Evolutionary conservation across 2,329 filamentous ascomycete species (phyloP).

Genomic region (Herpotrichia juniperi): DNA sequence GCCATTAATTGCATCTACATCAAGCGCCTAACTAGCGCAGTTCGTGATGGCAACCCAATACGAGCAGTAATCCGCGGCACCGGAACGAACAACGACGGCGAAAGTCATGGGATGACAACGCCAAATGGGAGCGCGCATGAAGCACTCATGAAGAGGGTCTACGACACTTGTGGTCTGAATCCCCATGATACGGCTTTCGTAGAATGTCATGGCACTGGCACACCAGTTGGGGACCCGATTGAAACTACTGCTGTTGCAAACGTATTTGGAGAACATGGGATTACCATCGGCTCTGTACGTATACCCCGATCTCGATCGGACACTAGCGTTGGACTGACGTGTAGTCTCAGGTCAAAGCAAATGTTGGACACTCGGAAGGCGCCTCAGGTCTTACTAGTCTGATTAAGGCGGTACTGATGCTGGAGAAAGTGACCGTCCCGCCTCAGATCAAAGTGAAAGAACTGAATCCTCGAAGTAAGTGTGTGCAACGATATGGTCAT

Average conservation of each 20-base stretch:
- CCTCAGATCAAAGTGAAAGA: background rate
- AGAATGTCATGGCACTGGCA: conserved; percentile 46
- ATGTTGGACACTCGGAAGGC: conserved; percentile 41
- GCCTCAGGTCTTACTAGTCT: conserved; percentile 36
- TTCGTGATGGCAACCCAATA: conserved; percentile 34
- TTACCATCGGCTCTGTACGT: background rate
- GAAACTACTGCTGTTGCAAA: conserved; percentile 11
- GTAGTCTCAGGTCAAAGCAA: conserved; percentile 33
- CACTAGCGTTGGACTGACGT: too few species aligned
- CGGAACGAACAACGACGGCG: conserved; percentile 23
- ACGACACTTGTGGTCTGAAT: conserved; percentile 36
- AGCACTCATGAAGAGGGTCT: conserved; percentile 20
- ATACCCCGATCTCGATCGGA: too few species aligned
- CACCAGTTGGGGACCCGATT: conserved; percentile 52
- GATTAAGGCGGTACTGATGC: conserved; percentile 15
- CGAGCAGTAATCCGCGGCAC: conserved; percentile 31
- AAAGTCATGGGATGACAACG: conserved; percentile 13
- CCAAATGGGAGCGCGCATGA: conserved; percentile 52
- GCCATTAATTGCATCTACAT: conserved; percentile 33
- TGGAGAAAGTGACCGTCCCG: conserved; percentile 11
- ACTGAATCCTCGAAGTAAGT: background rate
- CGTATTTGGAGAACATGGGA: background rate
- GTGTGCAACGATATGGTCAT: background rate
- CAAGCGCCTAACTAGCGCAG: conserved; percentile 31
- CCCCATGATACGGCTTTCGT: conserved; percentile 7